These are phyloP conservation scores for Lonicera japonica DNA, from an alignment of 129 eudicot genomes.

Conservation along the genomic window DNA sequence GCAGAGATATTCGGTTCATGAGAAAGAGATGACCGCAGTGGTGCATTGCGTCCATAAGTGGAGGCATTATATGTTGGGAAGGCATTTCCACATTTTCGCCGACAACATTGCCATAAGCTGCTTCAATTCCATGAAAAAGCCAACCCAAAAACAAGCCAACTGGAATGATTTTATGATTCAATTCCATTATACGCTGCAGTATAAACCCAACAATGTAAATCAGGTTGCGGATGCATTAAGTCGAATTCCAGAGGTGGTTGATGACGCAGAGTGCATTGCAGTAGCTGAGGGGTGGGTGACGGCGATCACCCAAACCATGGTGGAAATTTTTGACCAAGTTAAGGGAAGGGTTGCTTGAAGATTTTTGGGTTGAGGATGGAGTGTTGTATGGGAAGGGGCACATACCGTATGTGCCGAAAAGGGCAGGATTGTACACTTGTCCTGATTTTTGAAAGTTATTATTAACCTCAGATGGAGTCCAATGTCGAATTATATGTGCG, in stretches of 20 bases:
- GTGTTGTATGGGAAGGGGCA: neutral
- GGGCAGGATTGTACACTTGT: neutral
- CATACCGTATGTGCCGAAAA: neutral
- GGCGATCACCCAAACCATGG: too few species aligned
- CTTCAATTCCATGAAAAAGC: neutral
- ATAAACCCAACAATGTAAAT: neutral
- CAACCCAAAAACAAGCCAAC: neutral
- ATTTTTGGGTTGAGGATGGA: neutral
- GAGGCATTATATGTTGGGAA: too few species aligned
- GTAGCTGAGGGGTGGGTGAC: too few species aligned
- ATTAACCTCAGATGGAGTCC: constrained; percentile 2
- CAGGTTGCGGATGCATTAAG: neutral
- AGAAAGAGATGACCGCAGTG: too few species aligned
- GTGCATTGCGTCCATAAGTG: too few species aligned
- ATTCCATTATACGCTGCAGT: too few species aligned
- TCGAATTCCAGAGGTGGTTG: neutral
- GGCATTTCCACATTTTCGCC: too few species aligned
- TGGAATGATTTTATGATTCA: too few species aligned
- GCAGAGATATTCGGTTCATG: too few species aligned
- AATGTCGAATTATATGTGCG: constrained; percentile 9
- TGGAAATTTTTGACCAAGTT: neutral
- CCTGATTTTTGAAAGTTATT: neutral
- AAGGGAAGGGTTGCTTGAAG: neutral
- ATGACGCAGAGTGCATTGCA: neutral
- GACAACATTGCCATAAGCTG: too few species aligned